Conservation (phyloP, 805 yeast genomes). For the Lachancea sp. region DNA sequence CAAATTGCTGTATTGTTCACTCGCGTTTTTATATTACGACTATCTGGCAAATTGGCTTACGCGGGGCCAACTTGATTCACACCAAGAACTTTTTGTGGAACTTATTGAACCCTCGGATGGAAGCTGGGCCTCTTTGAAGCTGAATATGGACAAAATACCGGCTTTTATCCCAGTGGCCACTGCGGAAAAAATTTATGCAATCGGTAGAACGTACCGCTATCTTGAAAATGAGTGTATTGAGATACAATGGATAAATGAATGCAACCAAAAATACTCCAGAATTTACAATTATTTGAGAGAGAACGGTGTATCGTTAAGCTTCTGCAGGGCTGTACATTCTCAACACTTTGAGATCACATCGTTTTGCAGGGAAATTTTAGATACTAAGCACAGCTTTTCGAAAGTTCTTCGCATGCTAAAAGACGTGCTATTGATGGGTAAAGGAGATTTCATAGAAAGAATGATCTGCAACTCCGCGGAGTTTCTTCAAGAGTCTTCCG, state of each 20-base stretch:
- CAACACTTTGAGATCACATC: conserved; percentile 50
- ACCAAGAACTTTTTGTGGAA: conserved; percentile 57
- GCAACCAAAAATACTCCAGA: conserved; percentile 29
- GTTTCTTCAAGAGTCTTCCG: conserved; percentile 54
- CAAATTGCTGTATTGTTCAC: conserved; percentile 37
- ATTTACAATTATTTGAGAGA: conserved; percentile 12
- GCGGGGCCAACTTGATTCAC: conserved; percentile 54
- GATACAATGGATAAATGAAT: conserved; percentile 52
- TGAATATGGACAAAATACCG: conserved; percentile 33
- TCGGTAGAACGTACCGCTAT: conserved; percentile 68
- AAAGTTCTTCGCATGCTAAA: conserved; percentile 58
- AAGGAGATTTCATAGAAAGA: conserved; percentile 75
- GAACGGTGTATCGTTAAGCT: conserved; percentile 7
- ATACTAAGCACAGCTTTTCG: conserved; percentile 42
- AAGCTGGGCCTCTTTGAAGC: conserved; percentile 6
- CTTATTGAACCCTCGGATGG: conserved; percentile 9
- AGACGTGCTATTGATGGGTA: conserved; percentile 60
- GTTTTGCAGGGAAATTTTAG: conserved; percentile 45
- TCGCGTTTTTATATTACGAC: conserved; percentile 54
- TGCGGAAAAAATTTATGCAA: conserved; percentile 47
- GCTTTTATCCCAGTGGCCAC: conserved; percentile 34
- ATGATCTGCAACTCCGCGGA: conserved; percentile 50
- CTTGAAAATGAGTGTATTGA: conserved; percentile 62
- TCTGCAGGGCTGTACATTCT: conserved; percentile 34
- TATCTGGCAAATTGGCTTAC: conserved; percentile 61